Base-by-base conservation (phyloP, 1,284 basidiomycete species). In the Phellinidium pouzarii region DNA sequence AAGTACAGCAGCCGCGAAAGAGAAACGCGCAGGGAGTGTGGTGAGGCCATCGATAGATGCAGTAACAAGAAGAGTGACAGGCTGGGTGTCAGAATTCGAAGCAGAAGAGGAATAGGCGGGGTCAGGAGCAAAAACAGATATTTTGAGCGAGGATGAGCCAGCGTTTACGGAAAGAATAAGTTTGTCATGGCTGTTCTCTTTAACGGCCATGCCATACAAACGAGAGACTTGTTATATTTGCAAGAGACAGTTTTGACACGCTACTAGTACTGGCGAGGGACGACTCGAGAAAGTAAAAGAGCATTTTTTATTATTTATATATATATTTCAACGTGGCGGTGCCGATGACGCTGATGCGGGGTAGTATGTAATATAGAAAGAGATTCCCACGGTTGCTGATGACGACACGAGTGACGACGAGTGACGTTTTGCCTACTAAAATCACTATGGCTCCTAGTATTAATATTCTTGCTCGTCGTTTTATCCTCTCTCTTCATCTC, bases 141-240 rank as follows among this genome's bases (percentile, higher is more conserved):
- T 80, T 69, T 89, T 91, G 68, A 90, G 79, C 6, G 83, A 87
- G 3, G 84, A 87, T 0, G 84, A 87, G 34, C 87, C 87, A 4
- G 85, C 77, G 59, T 88, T 88, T 52, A 80, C 71, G 6, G 83
- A 71, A 22, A 86, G 77, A 50, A 84, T 73, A 57, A 77, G 66
- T n/a, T 59, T 59, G 36, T 54, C 2, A 8, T 14, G 11, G 11
- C 14, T 34, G 31, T 34, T 14, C 31, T 34, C n/a, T n/a, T n/a
- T n/a, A n/a, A n/a, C n/a, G n/a, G n/a, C n/a, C n/a, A n/a, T n/a
- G n/a, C n/a, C n/a, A n/a, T n/a, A n/a, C n/a, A n/a, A n/a, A n/a
- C n/a, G n/a, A n/a, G n/a, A n/a, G n/a, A n/a, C n/a, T n/a, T n/a
- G n/a, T n/a, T n/a, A n/a, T n/a, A n/a, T n/a, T n/a, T n/a, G n/a